phyloP scores from a whole-genome alignment of 305 asterid species.

The Fraxinus nigra region DNA sequence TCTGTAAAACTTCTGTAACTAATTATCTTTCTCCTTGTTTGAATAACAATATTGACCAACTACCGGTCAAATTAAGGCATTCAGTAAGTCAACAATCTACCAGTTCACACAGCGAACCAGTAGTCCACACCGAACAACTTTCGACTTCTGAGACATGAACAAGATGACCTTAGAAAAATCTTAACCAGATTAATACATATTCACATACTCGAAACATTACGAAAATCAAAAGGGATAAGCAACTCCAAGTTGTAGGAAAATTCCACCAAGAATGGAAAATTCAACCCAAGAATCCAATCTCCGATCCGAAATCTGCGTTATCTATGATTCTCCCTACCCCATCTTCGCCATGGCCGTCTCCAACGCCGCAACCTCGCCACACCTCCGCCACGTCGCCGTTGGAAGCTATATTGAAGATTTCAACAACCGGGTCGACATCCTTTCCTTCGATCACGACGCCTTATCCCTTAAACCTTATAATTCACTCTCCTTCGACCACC shows the following conservation, averaged over 20 bases:
- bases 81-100: background rate
- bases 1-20: too few species aligned
- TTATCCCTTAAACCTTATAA: conserved; percentile 44
- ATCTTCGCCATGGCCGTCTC: conserved; percentile 80
- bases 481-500: conserved; percentile 54
- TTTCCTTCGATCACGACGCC: conserved; percentile 53
- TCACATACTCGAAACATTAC: background rate
- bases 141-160: background rate
- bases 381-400: conserved; percentile 57
- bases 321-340: conserved; percentile 52
- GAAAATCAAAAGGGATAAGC: background rate
- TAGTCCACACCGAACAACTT: background rate
- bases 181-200: background rate
- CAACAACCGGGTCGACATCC: conserved; percentile 69
- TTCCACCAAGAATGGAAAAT: conserved; percentile 41
- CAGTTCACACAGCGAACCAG: background rate
- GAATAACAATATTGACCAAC: background rate
- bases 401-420: conserved; percentile 71
- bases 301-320: conserved; percentile 42
- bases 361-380: conserved; percentile 28
- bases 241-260: background rate
- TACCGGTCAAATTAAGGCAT: background rate
- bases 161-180: background rate
- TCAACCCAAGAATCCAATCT: conserved; percentile 44
- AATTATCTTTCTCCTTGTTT: too few species aligned